These are phyloP conservation scores for Komagataella pseudopastoris DNA, from an alignment of 805 yeast genomes.

Conservation along the genomic window DNA sequence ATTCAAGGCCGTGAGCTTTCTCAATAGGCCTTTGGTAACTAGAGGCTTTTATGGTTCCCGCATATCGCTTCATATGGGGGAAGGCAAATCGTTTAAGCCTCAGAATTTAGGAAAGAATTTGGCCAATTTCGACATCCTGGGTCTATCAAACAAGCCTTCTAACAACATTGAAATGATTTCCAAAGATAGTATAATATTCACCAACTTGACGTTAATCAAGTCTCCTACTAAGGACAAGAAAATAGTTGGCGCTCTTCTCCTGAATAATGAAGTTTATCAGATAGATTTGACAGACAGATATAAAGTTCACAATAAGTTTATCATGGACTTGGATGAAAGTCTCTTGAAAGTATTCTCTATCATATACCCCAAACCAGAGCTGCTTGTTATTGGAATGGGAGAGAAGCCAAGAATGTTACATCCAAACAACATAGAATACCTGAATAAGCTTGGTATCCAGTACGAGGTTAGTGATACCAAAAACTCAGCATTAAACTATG, in stretches of 20 bases:
- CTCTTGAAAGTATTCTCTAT: slow-evolving; percentile 35
- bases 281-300: slow-evolving; percentile 29
- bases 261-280: slow-evolving; percentile 50
- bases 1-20: background rate
- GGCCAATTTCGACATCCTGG: slow-evolving; percentile 30
- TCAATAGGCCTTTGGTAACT: background rate
- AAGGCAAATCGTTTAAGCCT: slow-evolving; percentile 12
- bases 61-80: background rate
- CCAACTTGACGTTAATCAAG: slow-evolving; percentile 34
- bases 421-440: slow-evolving; percentile 32
- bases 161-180: slow-evolving; percentile 39
- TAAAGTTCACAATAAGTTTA: slow-evolving; percentile 33
- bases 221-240: slow-evolving; percentile 23
- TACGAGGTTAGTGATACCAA: slow-evolving; percentile 54
- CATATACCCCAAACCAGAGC: slow-evolving; percentile 66
- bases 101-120: slow-evolving; percentile 22
- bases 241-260: slow-evolving; percentile 30
- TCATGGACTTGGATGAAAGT: slow-evolving; percentile 36
- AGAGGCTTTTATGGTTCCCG: background rate
- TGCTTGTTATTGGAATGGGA: slow-evolving; percentile 63
- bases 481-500: slow-evolving; percentile 58
- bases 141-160: slow-evolving; percentile 26
- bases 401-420: slow-evolving; percentile 47
- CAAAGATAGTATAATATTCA: slow-evolving; percentile 43
- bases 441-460: slow-evolving; percentile 53